Evolutionary conservation across 73 alveolate species (phyloP).

Genomic region (Durusdinium trenchii): DNA sequence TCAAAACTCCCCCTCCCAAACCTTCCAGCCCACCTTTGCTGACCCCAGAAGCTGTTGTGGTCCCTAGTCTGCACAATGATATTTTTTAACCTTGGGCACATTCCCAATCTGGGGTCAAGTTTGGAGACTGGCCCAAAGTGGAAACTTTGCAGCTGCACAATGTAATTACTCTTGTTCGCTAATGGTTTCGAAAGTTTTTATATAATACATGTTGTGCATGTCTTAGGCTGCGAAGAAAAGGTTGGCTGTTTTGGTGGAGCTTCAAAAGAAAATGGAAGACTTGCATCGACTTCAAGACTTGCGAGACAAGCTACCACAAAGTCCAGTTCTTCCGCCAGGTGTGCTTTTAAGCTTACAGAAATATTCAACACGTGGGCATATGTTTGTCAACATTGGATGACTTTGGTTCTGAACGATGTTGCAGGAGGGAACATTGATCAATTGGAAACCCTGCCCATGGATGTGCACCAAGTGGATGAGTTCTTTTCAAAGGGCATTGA

Average conservation of each 20-base stretch:
- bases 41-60: not conserved
- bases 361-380: not conserved
- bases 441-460: slow-evolving; percentile 9
- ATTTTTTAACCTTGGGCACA: not conserved
- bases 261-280: not conserved
- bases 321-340: not conserved
- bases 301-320: not conserved
- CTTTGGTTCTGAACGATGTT: not conserved
- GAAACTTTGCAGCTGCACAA: not conserved
- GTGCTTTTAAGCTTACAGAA: not conserved
- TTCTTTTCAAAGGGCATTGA: not conserved
- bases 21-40: not conserved
- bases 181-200: too few relatives aligned
- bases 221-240: not conserved
- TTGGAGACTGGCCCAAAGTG: not conserved
- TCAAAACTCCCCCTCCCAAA: not conserved
- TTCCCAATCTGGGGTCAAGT: not conserved
- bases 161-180: not conserved
- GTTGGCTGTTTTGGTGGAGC: not conserved
- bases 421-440: not conserved
- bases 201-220: not conserved
- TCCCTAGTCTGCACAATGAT: not conserved
- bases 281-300: not conserved
- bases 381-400: not conserved
- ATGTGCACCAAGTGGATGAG: not conserved